Evolutionary conservation across 2,329 filamentous ascomycete species (phyloP), one percentile per base, ranked within the genome.

Genomic region (Helotiales sp.): DNA sequence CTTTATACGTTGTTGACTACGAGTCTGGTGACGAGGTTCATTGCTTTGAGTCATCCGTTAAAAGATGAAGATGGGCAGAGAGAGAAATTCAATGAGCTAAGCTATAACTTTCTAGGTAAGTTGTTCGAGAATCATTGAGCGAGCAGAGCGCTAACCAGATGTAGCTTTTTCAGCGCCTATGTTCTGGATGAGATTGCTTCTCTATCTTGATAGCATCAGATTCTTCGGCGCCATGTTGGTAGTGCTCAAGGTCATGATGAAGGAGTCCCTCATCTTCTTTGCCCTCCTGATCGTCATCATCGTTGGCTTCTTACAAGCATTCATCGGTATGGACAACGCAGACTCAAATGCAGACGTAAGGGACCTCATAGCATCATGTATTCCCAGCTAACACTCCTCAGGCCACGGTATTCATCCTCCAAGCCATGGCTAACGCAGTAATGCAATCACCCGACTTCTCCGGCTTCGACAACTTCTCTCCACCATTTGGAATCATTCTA

Each of bases 171-270:
- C 88, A 2, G 93, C 95, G 0, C 95, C 95, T 0, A 90, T 99
- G 90, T 98, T 99, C 74, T 99, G 95, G 93, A 89, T 87, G 70
- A 89, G 95, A 4, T 81, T 99, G 58, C 77, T 99, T 61, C 83
- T 99, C 6, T 99, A 97, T 71, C 84, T 99, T 17, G 95, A 99
- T 74, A 91, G 89, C 31, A 85, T 96, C 80, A 87, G 90, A 55
- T 99, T 99, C 79, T 99, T 99, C 69, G 95, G 95, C 24, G 92
- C 93, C 50, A 99, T 99, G 95, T 83, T 99, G 1, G 93, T 99
- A 1, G 93, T 99, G 1, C 79, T 99, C 44, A 96, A 98, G 73
- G 89, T 93, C 52, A 93, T 93, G 90, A 93, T 93, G 89, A 91
- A 91, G 69, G 89, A 93, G 73, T 96, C 90, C 0, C 79, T 97